phyloP scores from a whole-genome alignment of 352 stramenopile genomes.

The Pythium monospermum region DNA sequence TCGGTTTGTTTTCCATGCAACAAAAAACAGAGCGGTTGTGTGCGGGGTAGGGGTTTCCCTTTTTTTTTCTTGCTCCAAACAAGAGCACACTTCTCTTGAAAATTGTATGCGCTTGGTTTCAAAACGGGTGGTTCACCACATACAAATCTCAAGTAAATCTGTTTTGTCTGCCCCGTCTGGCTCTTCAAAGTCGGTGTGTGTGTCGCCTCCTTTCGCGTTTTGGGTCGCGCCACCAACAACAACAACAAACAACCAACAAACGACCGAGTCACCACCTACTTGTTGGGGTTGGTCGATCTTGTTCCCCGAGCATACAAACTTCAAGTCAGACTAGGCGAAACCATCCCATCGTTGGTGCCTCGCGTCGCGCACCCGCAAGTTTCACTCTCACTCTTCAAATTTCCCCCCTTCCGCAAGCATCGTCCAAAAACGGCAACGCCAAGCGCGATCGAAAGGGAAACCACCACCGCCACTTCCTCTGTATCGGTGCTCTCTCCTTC shows the following conservation, averaged over 20 bases:
- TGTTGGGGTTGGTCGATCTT: background rate
- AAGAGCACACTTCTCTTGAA: slow-evolving; percentile 1
- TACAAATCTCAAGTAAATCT: slow-evolving; percentile 3
- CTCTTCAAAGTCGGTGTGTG: background rate
- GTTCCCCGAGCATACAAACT: slow-evolving; percentile 2
- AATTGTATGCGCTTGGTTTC: background rate
- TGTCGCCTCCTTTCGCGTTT: slow-evolving; percentile 5
- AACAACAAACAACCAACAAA: background rate
- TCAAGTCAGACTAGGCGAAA: slow-evolving; percentile 6
- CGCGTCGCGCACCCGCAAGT: too few species aligned
- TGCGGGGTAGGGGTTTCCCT: slow-evolving; percentile 8
- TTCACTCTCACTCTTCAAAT: slow-evolving; percentile 16
- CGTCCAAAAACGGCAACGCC: background rate
- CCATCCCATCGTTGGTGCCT: background rate
- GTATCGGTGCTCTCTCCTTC: background rate
- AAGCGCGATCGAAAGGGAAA: background rate
- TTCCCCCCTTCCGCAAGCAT: background rate
- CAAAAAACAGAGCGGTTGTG: slow-evolving; percentile 15
- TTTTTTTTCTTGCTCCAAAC: background rate
- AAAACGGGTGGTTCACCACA: slow-evolving; percentile 8
- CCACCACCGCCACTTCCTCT: background rate
- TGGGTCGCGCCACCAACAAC: too few species aligned
- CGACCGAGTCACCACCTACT: background rate
- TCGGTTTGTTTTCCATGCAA: slow-evolving; percentile 1
- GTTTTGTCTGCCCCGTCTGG: slow-evolving; percentile 3